Conservation (phyloP, 1,139 yeast genomes). For the Pichia terricola region DNA sequence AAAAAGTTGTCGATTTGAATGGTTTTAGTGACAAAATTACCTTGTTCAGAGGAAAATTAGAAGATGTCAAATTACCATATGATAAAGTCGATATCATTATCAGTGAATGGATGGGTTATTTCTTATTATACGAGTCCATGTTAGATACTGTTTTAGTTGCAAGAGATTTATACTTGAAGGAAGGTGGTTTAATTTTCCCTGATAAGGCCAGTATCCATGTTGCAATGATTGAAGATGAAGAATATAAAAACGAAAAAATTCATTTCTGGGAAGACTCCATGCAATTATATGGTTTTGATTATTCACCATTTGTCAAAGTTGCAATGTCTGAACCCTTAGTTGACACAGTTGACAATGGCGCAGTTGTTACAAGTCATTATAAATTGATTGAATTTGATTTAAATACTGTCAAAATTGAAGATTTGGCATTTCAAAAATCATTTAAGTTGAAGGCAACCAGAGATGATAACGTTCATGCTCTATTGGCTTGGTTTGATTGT, state of each 20-base stretch:
- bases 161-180: conserved; percentile 77
- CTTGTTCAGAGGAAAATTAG: conserved; percentile 84
- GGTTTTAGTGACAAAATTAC: conserved; percentile 87
- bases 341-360: conserved; percentile 75
- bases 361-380: conserved; percentile 64
- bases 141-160: conserved; percentile 93
- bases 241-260: conserved; percentile 86
- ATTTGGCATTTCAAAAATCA: conserved; percentile 60
- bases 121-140: conserved; percentile 93
- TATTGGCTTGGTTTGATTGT: conserved; percentile 92
- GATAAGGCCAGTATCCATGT: conserved; percentile 86
- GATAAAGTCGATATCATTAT: conserved; percentile 85
- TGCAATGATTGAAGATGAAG: conserved; percentile 92
- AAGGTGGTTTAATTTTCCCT: conserved; percentile 79
- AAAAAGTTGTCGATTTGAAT: conserved; percentile 71
- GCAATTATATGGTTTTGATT: conserved; percentile 86
- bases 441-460: conserved; percentile 68
- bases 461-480: conserved; percentile 78
- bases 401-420: conserved; percentile 77
- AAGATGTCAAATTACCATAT: conserved; percentile 79
- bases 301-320: conserved; percentile 47
- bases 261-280: conserved; percentile 78
- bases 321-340: conserved; percentile 94
- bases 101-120: conserved; percentile 99
- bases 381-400: conserved; percentile 77